phyloP scores from a whole-genome alignment of 805 yeast genomes.

The Candida argentea region DNA sequence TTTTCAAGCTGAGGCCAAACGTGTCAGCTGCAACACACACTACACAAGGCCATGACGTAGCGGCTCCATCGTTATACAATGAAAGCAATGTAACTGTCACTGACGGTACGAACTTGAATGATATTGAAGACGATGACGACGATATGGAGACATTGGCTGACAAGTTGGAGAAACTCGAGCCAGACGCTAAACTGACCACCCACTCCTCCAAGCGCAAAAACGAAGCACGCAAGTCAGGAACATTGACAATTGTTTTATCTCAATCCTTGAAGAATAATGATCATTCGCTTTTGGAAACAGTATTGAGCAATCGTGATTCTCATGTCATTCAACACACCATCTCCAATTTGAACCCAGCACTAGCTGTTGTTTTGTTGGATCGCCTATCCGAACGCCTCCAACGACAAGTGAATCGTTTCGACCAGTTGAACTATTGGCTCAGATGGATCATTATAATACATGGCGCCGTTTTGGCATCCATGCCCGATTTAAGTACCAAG shows the following conservation, averaged over 20 bases:
- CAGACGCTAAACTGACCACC: slow-evolving; percentile 14
- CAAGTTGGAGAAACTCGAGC: slow-evolving; percentile 29
- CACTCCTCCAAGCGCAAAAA: slow-evolving; percentile 26
- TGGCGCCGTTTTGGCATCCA: slow-evolving; percentile 38
- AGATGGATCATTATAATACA: slow-evolving; percentile 48
- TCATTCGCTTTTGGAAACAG: slow-evolving; percentile 75
- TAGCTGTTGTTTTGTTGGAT: slow-evolving; percentile 41
- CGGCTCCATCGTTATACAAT: slow-evolving; percentile 44
- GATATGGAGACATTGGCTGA: slow-evolving; percentile 46
- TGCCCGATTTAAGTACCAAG: slow-evolving; percentile 34
- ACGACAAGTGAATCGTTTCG: slow-evolving; percentile 40
- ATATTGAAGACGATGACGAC: slow-evolving; percentile 39
- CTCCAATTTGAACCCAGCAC: slow-evolving; percentile 35
- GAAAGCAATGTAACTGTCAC: slow-evolving; percentile 54
- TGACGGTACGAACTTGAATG: slow-evolving; percentile 53
- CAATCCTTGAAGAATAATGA: slow-evolving; percentile 88
- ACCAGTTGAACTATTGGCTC: slow-evolving; percentile 43
- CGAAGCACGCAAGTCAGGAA: slow-evolving; percentile 41
- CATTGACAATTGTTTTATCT: slow-evolving; percentile 72
- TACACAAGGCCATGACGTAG: slow-evolving; percentile 39
- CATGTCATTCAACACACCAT: slow-evolving; percentile 40
- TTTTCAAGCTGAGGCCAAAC: slow-evolving; percentile 31
- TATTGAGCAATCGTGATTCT: slow-evolving; percentile 49
- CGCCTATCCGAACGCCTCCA: slow-evolving; percentile 43
- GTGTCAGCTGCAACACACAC: slow-evolving; percentile 32